These are phyloP conservation scores for Datura wrightii DNA, from an alignment of 257 asterid species.

Conservation along the genomic window DNA sequence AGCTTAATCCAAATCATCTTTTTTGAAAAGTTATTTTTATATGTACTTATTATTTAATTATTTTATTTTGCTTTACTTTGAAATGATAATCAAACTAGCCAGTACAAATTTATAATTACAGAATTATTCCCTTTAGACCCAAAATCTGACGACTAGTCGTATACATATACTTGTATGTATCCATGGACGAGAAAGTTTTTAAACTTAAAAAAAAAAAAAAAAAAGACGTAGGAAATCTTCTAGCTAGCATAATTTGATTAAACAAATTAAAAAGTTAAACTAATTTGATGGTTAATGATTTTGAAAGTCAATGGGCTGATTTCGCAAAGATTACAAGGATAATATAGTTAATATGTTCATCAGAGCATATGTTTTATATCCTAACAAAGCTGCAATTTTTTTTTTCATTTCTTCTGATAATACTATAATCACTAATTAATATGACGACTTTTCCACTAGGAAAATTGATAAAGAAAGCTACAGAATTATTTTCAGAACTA, in stretches of 20 bases:
- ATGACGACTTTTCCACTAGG: slow-evolving; percentile 9
- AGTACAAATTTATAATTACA: neutral
- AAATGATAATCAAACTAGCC: neutral
- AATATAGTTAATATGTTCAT: slow-evolving; percentile 13
- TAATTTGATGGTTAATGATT: neutral
- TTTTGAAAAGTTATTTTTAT: neutral
- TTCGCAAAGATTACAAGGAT: neutral
- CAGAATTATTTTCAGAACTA: neutral
- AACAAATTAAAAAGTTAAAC: neutral
- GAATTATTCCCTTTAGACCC: neutral
- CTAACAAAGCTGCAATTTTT: neutral
- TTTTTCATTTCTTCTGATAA: neutral
- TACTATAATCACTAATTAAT: neutral
- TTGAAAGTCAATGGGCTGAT: slow-evolving; percentile 27
- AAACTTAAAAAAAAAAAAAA: neutral
- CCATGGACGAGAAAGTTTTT: neutral
- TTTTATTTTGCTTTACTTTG: neutral
- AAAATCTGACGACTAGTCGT: neutral
- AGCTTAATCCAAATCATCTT: neutral
- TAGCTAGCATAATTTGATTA: neutral
- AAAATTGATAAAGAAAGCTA: neutral
- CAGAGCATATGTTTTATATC: neutral
- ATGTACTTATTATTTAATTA: neutral
- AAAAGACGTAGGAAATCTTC: neutral
- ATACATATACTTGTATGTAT: neutral